A percentile compares a stretch with the other conserved stretches of the same genome.
phyloP scores from a whole-genome alignment of 2,329 filamentous ascomycete species.

The Ophiostoma australiae region DNA sequence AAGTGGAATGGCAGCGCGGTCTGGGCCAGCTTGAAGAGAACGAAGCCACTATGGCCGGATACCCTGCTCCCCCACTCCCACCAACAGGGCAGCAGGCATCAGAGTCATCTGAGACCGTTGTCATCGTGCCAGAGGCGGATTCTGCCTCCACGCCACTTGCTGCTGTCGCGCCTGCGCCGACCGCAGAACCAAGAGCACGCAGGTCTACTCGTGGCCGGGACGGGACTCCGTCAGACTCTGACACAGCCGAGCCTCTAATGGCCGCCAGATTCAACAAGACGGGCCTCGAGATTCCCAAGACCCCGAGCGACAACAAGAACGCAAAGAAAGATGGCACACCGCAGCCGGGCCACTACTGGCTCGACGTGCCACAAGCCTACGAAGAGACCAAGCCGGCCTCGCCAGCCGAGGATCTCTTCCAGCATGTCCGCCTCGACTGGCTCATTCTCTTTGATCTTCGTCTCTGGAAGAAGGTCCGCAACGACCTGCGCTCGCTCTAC shows the following conservation, averaged over 20 bases:
- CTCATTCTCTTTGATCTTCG: slow-evolving; percentile 90
- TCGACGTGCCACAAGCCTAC: slow-evolving; percentile 70
- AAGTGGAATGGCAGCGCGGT: slow-evolving; percentile 40
- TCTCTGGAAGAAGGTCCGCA: slow-evolving; percentile 93
- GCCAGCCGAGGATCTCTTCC: slow-evolving; percentile 79
- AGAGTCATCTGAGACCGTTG: slow-evolving; percentile 4
- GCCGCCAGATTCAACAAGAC: slow-evolving; percentile 58
- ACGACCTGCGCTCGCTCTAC: slow-evolving; percentile 85
- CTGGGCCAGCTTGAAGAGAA: slow-evolving; percentile 65
- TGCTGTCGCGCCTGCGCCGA: not conserved
- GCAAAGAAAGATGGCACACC: slow-evolving; percentile 37
- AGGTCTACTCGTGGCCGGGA: slow-evolving; percentile 46
- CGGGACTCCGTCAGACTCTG: slow-evolving; percentile 66
- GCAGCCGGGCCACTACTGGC: slow-evolving; percentile 74
- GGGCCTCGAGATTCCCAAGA: slow-evolving; percentile 73
- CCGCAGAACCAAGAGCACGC: not conserved
- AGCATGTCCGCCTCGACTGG: slow-evolving; percentile 86
- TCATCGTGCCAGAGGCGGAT: not conserved
- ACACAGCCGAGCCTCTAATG: slow-evolving; percentile 63
- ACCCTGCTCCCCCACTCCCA: slow-evolving; percentile 61
- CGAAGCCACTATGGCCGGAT: slow-evolving; percentile 73
- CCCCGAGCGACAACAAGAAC: slow-evolving; percentile 53
- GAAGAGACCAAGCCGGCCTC: slow-evolving; percentile 58
- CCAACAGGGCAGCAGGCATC: slow-evolving; percentile 45
- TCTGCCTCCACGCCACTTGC: not conserved